phyloP scores from a whole-genome alignment of 345 rosid genomes.

The Microcos paniculata region DNA sequence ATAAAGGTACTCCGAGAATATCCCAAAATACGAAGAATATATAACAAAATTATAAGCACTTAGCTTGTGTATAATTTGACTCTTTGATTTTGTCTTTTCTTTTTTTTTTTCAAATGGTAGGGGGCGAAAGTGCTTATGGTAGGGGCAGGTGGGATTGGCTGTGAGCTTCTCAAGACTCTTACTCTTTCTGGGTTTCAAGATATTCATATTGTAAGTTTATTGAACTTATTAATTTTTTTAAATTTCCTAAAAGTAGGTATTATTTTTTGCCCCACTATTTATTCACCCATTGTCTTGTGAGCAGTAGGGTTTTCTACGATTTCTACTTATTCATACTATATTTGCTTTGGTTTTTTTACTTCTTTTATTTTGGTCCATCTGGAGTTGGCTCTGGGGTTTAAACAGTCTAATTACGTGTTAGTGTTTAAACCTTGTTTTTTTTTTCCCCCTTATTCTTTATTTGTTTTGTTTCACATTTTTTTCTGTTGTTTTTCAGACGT shows the following conservation, averaged over 20 bases:
- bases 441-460: not conserved
- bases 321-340: not conserved
- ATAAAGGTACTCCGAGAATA: constrained; percentile 49
- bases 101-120: constrained; percentile 33
- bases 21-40: not conserved
- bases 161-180: constrained; percentile 96
- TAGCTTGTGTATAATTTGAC: not conserved
- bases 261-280: not conserved
- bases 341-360: not conserved
- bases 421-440: not conserved
- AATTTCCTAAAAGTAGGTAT: not conserved
- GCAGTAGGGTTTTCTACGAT: constrained; percentile 12
- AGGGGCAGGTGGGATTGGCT: constrained; percentile 99
- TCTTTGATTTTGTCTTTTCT: not conserved
- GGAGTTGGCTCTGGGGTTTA: not conserved
- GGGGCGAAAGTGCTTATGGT: constrained; percentile 98
- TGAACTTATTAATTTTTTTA: not conserved
- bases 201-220: constrained; percentile 81
- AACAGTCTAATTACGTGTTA: not conserved
- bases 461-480: not conserved
- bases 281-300: not conserved
- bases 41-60: not conserved
- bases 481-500: not conserved
- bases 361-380: too few species aligned
- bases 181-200: constrained; percentile 91